Percentiles rank a stretch among this genome's conserved stretches.
Conservation (phyloP, 202 grass and related monocot species). For the Panicum virgatum region DNA sequence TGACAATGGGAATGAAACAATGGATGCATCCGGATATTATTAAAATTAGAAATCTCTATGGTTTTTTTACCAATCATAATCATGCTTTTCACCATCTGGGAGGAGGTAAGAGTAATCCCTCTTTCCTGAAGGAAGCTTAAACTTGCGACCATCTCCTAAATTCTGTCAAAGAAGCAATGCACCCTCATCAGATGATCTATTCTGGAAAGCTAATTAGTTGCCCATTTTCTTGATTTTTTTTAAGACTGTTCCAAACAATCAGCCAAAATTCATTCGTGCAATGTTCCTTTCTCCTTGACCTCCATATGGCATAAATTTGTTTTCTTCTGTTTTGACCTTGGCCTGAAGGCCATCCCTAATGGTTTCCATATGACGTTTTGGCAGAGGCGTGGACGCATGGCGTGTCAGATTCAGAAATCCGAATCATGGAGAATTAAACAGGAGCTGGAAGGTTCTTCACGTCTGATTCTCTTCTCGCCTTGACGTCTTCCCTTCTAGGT, state of each 20-base stretch:
- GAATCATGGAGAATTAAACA: neutral
- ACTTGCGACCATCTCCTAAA: constrained; percentile 44
- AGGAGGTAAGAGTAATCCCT: constrained; percentile 50
- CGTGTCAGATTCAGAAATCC: constrained; percentile 15
- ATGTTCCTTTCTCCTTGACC: constrained; percentile 41
- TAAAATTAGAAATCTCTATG: neutral
- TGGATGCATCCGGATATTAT: neutral
- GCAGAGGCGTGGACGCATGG: neutral
- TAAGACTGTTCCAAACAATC: neutral
- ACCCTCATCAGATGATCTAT: constrained; percentile 3
- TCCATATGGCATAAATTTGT: constrained; percentile 43
- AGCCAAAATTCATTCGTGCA: neutral
- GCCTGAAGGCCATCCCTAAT: neutral
- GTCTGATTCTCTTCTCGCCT: neutral
- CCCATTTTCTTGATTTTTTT: neutral
- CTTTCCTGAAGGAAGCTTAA: constrained; percentile 52
- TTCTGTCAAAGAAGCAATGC: constrained; percentile 6
- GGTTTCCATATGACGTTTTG: neutral
- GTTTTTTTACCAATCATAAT: constrained; percentile 54
- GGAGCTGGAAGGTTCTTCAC: neutral
- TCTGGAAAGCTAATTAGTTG: neutral
- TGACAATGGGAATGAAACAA: neutral
- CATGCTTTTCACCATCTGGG: constrained; percentile 49
- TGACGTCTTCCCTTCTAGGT: neutral
- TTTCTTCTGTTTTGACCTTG: constrained; percentile 22